These are phyloP conservation scores for Chalciporus sp. DNA, from an alignment of 1,284 basidiomycete species.

Conservation along the genomic window DNA sequence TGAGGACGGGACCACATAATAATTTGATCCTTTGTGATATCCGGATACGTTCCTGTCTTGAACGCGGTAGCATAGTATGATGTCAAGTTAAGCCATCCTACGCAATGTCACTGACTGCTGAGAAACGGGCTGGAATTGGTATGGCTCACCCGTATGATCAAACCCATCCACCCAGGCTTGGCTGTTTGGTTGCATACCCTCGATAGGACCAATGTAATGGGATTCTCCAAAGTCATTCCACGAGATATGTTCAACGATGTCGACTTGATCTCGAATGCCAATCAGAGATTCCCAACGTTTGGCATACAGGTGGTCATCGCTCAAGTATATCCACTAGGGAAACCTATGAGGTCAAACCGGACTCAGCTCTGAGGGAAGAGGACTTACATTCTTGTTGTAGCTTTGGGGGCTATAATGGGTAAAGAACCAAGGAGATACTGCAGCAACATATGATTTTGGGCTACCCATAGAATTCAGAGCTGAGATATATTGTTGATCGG, in stretches of 20 bases:
- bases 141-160: conserved; percentile 55
- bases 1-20: conserved; percentile 79
- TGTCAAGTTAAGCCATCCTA: conserved; percentile 67
- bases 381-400: conserved; percentile 80
- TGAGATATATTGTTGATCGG: conserved; percentile 49
- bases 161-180: conserved; percentile 69
- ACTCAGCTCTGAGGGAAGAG: not conserved
- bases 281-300: conserved; percentile 78
- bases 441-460: conserved; percentile 36
- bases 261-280: conserved; percentile 56
- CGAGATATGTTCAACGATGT: conserved; percentile 62
- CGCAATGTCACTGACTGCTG: not conserved
- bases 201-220: conserved; percentile 67
- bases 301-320: conserved; percentile 74
- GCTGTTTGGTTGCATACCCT: conserved; percentile 64
- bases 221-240: conserved; percentile 68
- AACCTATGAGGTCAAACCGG: conserved; percentile 5
- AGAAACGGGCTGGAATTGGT: not conserved
- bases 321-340: conserved; percentile 59
- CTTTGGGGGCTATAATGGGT: conserved; percentile 68
- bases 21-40: conserved; percentile 65
- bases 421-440: conserved; percentile 78
- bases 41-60: conserved; percentile 73
- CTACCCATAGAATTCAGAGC: conserved; percentile 37
- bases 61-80: conserved; percentile 74